Evolutionary conservation across 768 basidiomycete species (phyloP), one percentile per base, ranked within the genome.

Genomic region (Phaffia tasmanica): DNA sequence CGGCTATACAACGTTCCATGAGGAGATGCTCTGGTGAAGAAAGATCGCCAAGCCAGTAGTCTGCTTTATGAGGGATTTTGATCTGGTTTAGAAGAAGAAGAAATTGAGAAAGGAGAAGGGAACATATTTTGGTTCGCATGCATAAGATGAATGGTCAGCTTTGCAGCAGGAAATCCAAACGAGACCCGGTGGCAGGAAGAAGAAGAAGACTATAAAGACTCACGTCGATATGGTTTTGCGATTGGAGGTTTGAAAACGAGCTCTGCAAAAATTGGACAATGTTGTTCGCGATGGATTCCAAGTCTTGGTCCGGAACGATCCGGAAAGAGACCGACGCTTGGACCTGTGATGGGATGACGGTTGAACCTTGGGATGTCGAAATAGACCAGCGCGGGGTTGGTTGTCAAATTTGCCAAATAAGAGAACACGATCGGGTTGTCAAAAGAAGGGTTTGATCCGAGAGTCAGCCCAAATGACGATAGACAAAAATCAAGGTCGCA

Each of bases 31-130:
- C 62, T 7, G 67, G 62, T 18, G 67, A 69, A 15, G 54, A 32
- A 50, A 94, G 81, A 63, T 87, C 84, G 0, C 93, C 91, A 1
- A 99, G 81, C 94, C 94, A 99, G 93, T 93, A 98, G 72, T 92
- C 86, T 0, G 91, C 92, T 1, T 83, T 86, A 67, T 89, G 87
- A 53, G 87, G 84, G 62, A 95, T 83, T 23, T 79, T 81, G 70
- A 93, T 80, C 89, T 92, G 69, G 18, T 53, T 46, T 15, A 56
- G 70, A 46, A 11, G 54, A 48, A 57, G 6, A 15, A 29, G 62
- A 48, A 15, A 32, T 23, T 18, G 30, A 35, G 59, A 2, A 9
- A 9, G 16, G 46, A 29, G 15, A 18, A n/a, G 25, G 23, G 14
- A n/a, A n/a, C n/a, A n/a, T n/a, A n/a, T n/a, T n/a, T n/a, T n/a